phyloP scores from a whole-genome alignment of 164 flowering plant species.

The Nymphaea colorata region DNA sequence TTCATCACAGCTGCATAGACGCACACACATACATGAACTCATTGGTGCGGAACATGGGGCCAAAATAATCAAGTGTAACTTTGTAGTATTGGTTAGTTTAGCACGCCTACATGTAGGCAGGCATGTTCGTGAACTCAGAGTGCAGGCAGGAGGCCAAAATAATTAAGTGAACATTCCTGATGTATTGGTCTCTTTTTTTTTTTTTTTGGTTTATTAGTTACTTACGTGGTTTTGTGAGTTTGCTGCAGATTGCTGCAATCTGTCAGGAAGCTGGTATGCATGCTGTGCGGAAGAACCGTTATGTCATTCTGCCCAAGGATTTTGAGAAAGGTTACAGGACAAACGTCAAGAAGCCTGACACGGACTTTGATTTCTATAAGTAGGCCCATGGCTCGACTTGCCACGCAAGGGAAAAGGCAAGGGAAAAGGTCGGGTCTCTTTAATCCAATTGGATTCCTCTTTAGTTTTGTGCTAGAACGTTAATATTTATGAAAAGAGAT shows the following conservation, averaged over 20 bases:
- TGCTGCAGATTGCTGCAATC: conserved; percentile 68
- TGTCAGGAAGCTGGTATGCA: conserved; percentile 96
- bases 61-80: too few species aligned
- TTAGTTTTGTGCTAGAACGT: too few species aligned
- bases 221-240: not conserved
- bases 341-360: conserved; percentile 90
- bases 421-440: not conserved
- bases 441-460: too few species aligned
- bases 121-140: too few species aligned
- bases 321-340: conserved; percentile 83
- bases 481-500: not conserved
- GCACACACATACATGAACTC: too few species aligned
- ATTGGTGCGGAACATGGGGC: too few species aligned
- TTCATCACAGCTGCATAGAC: too few species aligned
- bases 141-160: too few species aligned
- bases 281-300: conserved; percentile 85
- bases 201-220: too few species aligned
- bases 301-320: conserved; percentile 83
- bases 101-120: too few species aligned
- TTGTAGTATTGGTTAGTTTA: too few species aligned
- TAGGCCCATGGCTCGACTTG: conserved; percentile 7
- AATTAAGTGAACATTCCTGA: too few species aligned
- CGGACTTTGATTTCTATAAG: conserved; percentile 85
- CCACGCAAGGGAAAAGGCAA: not conserved
- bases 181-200: not conserved